Evolutionary conservation across 208 protist species (phyloP).

Genomic region (Trypanosoma cruzi): DNA sequence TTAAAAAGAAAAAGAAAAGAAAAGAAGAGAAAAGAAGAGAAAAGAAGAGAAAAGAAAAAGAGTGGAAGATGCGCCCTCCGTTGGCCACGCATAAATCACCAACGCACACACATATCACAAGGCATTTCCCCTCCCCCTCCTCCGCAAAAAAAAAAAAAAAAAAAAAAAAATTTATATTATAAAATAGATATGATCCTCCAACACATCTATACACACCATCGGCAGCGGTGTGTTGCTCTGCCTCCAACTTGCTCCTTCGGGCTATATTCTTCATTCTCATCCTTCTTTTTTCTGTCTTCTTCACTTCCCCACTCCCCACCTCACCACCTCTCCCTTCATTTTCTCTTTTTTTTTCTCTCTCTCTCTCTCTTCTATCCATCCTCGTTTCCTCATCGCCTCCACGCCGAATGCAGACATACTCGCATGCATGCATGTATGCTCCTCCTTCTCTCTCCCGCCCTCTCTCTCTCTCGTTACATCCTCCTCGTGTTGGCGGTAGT

Average conservation of each 20-base stretch:
- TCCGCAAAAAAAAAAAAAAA: neutral
- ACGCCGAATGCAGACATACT: neutral
- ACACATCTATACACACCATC: neutral
- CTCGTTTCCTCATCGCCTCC: neutral
- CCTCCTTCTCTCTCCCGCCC: neutral
- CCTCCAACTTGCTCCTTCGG: neutral
- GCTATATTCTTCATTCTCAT: no score
- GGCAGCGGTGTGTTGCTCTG: neutral
- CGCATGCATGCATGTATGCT: neutral
- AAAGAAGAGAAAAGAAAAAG: neutral
- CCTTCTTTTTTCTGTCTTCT: no score
- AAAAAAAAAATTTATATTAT: neutral
- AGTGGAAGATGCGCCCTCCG: neutral
- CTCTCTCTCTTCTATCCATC: neutral
- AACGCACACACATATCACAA: neutral
- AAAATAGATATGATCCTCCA: neutral
- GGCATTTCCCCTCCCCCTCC: neutral
- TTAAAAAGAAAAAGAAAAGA: constrained; percentile 29
- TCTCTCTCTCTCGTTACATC: no score
- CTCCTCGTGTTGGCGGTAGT: neutral
- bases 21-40: constrained; percentile 21
- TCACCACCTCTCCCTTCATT: neutral
- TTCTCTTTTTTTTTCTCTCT: neutral
- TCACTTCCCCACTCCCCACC: neutral
- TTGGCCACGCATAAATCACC: neutral